Evolutionary conservation across 345 rosid genomes (phyloP), one percentile per base, ranked within the genome.

Genomic region (Abelmoschus esculentus): DNA sequence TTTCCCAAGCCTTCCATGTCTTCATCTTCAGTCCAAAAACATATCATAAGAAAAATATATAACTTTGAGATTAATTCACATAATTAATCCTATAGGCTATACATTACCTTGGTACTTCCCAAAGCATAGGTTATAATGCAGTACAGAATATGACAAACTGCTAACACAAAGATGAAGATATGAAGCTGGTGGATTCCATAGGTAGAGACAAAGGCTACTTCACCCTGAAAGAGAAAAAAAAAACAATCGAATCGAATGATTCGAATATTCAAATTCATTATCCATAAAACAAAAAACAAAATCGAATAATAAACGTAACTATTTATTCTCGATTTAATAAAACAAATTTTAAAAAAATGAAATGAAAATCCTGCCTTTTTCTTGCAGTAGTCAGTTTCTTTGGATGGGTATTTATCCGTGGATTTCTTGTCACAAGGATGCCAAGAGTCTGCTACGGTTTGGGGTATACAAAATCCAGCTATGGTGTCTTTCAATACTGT

Each of bases 1-100:
- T 65, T 75, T 93, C 98, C 98, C 98, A 93, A 7, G 74, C 72
- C 78, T 80, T 85, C 98, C 98, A 93, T 80, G 63, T 91, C 76
- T 83, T 89, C 95, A 89, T 91, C 98, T 93, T 80, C 70, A 74
- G 62, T 58, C 34, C 69, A 52, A 74, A 52, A 44, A 62, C n/a
- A 66, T 6, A 31, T 31, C 4, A 29, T 31, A 31, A 31, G 32
- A 31, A 31, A 31, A 31, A 22, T 3, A 31, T 31, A 31, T 31
- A 34, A 34, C 7, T 34, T 34, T 5, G 6, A 38, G 10, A 38
- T 0, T 0, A 38, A 38, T 1, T 7, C 7, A 38, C 7, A 36
- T 5, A 36, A 36, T 36, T 36, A n/a, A 5, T 6, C 2, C 2
- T 6, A n/a, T n/a, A n/a, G n/a, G n/a, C n/a, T n/a, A 52, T n/a